Evolutionary conservation across 345 rosid species (phyloP), one percentile per base, ranked within the genome.

Genomic region (Anacardium occidentale): DNA sequence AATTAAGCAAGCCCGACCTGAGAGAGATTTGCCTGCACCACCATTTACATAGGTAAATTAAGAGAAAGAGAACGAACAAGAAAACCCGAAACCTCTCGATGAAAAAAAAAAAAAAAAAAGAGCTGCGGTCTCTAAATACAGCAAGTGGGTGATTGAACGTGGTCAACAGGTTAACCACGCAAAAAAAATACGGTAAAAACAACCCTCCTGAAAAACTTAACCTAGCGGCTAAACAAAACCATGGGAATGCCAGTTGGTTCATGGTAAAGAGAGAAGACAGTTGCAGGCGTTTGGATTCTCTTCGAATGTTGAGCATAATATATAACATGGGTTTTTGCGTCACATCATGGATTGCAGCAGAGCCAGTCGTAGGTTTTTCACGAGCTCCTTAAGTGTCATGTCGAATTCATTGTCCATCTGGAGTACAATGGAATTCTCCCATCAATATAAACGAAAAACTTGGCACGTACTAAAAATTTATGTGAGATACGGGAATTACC

Each of bases 321-420:
- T 37, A 7, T 48, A 53, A 11, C 25, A 42, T 50, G 57, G 7
- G 21, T 50, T 64, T 32, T 62, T 34, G 7, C 9, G 18, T 68
- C 32, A 63, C 74, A 84, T 82, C 75, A 84, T 83, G 79, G 78
- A 73, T 72, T 75, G 72, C 42, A 79, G 64, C 60, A 86, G 64
- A 62, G 86, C 81, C 29, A 68, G 77, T 74, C 88, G 81, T 24
- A 91, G 75, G 63, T 76, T 81, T 56, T 69, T 83, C 68, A 87
- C 84, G 65, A 91, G 80, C 78, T 91, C 94, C 74, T 86, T 76
- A 58, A 77, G 62, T 66, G 74, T 79, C 81, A 75, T 70, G 34
- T 80, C 58, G 62, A 75, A 79, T 42, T 81, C 88, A 21, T 18
- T 70, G 32, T 85, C 91, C 88, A 87, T 86, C 98, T 93, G 89